Percentiles rank a stretch among this genome's conserved stretches.
Conservation (phyloP, 176 grass and related monocot genomes). For the Oropetium thomaeum region DNA sequence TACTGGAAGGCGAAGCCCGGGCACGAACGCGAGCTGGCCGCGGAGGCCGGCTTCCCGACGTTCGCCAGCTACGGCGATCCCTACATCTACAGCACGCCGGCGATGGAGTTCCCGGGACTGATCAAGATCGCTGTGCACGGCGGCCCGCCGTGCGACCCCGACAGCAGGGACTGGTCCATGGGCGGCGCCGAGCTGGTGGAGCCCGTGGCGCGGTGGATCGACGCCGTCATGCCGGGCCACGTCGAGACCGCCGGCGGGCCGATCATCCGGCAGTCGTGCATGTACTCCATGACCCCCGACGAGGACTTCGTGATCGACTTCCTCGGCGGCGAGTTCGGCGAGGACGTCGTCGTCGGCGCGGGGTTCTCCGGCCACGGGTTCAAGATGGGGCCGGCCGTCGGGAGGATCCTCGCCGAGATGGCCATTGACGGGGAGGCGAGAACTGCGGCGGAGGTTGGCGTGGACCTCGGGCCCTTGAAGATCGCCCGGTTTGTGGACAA, state of each 20-base stretch:
- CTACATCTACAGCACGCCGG: constrained; percentile 87
- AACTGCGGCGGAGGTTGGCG: constrained; percentile 38
- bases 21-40: constrained; percentile 38
- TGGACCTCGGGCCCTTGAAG: constrained; percentile 43
- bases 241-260: constrained; percentile 57
- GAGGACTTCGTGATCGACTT: constrained; percentile 84
- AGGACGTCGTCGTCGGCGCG: constrained; percentile 73
- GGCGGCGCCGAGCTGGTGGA: constrained; percentile 32
- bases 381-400: constrained; percentile 71
- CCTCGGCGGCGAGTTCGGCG: constrained; percentile 68
- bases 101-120: constrained; percentile 76
- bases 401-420: constrained; percentile 73
- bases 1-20: constrained; percentile 78
- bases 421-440: constrained; percentile 48
- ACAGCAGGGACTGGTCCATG: constrained; percentile 56
- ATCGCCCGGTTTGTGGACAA: constrained; percentile 52
- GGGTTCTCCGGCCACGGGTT: constrained; percentile 95
- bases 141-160: constrained; percentile 71
- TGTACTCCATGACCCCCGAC: constrained; percentile 94
- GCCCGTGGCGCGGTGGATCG: constrained; percentile 65
- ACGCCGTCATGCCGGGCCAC: constrained; percentile 39
- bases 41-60: constrained; percentile 73
- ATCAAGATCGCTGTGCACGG: constrained; percentile 84
- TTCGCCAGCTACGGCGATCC: constrained; percentile 79
- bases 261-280: constrained; percentile 66